These are phyloP conservation scores for Pseudocercospora cruenta DNA, from an alignment of 2,329 filamentous ascomycete genomes.

Conservation along the genomic window DNA sequence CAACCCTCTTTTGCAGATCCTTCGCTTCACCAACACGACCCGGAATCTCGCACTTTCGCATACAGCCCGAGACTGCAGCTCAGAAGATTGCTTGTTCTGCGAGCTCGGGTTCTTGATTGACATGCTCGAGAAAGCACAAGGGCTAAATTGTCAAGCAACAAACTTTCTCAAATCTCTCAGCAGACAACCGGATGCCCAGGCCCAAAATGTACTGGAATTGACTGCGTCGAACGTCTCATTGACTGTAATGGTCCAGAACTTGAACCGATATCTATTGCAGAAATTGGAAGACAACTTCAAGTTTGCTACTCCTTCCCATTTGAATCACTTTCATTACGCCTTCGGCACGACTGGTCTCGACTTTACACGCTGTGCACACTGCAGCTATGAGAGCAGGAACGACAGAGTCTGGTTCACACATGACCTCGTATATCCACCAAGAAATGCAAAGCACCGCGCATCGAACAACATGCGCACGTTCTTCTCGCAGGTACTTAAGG, in stretches of 20 bases:
- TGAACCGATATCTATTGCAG: conserved; percentile 83
- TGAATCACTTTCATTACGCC: conserved; percentile 69
- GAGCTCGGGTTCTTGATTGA: conserved; percentile 95
- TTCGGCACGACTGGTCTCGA: conserved; percentile 72
- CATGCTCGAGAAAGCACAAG: conserved; percentile 95
- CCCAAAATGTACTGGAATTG: conserved; percentile 82
- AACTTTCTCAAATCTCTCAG: conserved; percentile 91
- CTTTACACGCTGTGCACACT: conserved; percentile 82
- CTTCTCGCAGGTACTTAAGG: conserved; percentile 91
- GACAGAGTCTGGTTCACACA: conserved; percentile 74
- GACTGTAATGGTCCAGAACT: conserved; percentile 79
- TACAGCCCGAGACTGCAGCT: conserved; percentile 80
- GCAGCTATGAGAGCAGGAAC: conserved; percentile 81
- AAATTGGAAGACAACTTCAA: conserved; percentile 65
- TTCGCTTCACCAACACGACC: conserved; percentile 86
- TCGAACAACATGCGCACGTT: conserved; percentile 28
- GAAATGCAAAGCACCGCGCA: conserved; percentile 40
- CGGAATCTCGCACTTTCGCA: conserved; percentile 89
- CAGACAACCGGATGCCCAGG: conserved; percentile 75
- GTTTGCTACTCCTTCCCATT: conserved; percentile 60
- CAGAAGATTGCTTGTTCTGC: conserved; percentile 84
- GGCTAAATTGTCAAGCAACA: conserved; percentile 92
- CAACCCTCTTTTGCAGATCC: conserved; percentile 86
- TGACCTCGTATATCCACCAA: conserved; percentile 38
- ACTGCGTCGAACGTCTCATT: conserved; percentile 72